Evolutionary conservation across 257 asterid genomes (phyloP).

Genomic region (Orobanche coerulescens): DNA sequence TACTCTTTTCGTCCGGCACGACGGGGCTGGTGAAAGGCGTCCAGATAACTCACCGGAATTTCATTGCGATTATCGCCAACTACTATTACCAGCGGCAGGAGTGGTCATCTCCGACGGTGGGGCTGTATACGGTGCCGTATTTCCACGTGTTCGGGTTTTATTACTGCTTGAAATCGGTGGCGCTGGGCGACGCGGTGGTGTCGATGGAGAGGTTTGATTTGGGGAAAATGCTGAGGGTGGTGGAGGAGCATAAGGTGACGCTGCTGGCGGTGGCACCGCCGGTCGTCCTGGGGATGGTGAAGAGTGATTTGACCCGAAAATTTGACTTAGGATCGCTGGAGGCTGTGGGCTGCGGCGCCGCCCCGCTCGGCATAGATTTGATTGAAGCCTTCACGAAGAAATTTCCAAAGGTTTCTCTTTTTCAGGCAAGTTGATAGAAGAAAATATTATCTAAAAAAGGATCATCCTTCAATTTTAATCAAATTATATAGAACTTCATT

Average conservation of each 20-base stretch:
- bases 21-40: conserved; percentile 59
- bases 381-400: conserved; percentile 26
- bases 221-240: conserved; percentile 38
- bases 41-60: conserved; percentile 40
- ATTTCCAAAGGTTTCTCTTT: conserved; percentile 30
- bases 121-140: conserved; percentile 34
- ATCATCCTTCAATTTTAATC: too few relatives aligned
- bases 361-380: conserved; percentile 37
- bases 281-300: conserved; percentile 44
- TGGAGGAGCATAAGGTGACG: conserved; percentile 39
- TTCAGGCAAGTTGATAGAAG: conserved; percentile 33
- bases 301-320: conserved; percentile 22
- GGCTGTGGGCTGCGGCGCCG: conserved; percentile 43
- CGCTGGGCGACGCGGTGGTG: conserved; percentile 44
- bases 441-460: too few relatives aligned
- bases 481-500: too few relatives aligned
- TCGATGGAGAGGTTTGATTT: conserved; percentile 43
- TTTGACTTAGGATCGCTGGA: conserved; percentile 42
- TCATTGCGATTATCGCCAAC: conserved; percentile 31
- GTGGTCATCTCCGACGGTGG: conserved; percentile 26
- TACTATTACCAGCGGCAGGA: conserved; percentile 10
- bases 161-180: conserved; percentile 34
- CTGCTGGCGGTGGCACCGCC: conserved; percentile 49
- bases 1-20: conserved; percentile 61
- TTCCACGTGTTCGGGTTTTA: conserved; percentile 49